These are phyloP conservation scores for Aspergillus chevalieri DNA, from an alignment of 2,329 filamentous ascomycete species.

Conservation along the genomic window DNA sequence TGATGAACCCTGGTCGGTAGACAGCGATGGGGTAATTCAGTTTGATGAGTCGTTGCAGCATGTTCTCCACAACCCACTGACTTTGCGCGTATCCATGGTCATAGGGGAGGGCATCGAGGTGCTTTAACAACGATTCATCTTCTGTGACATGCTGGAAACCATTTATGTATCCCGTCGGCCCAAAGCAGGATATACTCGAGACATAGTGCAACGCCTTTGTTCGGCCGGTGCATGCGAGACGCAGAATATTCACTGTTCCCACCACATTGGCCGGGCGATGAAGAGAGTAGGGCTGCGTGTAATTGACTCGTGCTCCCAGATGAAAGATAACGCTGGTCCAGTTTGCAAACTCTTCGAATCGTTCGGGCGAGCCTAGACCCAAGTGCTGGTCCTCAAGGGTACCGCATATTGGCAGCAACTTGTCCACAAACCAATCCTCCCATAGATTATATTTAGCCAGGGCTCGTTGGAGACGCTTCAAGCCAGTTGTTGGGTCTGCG, in stretches of 20 bases:
- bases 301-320: slow-evolving; percentile 70
- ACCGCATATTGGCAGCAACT: slow-evolving; percentile 37
- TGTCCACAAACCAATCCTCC: slow-evolving; percentile 4
- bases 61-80: slow-evolving; percentile 67
- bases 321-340: slow-evolving; percentile 66
- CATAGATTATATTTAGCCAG: slow-evolving; percentile 9
- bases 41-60: slow-evolving; percentile 66
- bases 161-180: slow-evolving; percentile 17
- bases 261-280: slow-evolving; percentile 66
- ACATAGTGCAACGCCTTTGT: slow-evolving; percentile 18
- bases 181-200: slow-evolving; percentile 19
- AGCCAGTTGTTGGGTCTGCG: slow-evolving; percentile 39
- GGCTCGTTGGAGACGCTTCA: slow-evolving; percentile 4
- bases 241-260: slow-evolving; percentile 64
- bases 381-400: slow-evolving; percentile 63
- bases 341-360: slow-evolving; percentile 41
- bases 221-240: slow-evolving; percentile 52
- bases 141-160: slow-evolving; percentile 12
- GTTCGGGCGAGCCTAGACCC: slow-evolving; percentile 20
- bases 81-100: slow-evolving; percentile 78
- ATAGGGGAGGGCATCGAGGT: slow-evolving; percentile 33
- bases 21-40: slow-evolving; percentile 66
- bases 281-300: slow-evolving; percentile 65
- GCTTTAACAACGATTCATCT: slow-evolving; percentile 13
- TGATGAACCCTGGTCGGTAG: slow-evolving; percentile 73